These are phyloP conservation scores for Cyclotella sp. DNA, from an alignment of 108 stramenopile species.

Conservation along the genomic window DNA sequence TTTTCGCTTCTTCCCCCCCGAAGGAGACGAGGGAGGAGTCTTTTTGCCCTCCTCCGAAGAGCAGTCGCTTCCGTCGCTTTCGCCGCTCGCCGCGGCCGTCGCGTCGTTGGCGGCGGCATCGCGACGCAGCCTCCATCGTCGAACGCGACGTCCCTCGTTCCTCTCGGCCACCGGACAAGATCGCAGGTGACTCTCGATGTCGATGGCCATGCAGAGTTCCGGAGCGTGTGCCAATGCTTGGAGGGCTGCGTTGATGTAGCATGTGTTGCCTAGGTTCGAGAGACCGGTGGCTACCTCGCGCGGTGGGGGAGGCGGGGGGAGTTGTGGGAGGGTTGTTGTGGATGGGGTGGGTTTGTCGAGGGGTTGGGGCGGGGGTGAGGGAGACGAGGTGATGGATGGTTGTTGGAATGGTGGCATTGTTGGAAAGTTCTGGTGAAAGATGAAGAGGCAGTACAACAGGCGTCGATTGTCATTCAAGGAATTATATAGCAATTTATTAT, in stretches of 20 bases:
- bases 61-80: not conserved
- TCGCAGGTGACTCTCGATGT: conserved; percentile 72
- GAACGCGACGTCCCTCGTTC: conserved; percentile 6
- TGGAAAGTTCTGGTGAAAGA: not conserved
- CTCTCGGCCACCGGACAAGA: conserved; percentile 58
- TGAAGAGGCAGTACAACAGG: too few relatives aligned
- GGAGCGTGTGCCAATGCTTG: conserved; percentile 90
- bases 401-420: conserved; percentile 20
- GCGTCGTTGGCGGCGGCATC: not conserved
- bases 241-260: conserved; percentile 88
- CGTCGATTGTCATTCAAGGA: too few relatives aligned
- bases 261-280: conserved; percentile 88
- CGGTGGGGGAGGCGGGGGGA: conserved; percentile 14
- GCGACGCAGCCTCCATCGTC: not conserved
- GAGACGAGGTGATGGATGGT: conserved; percentile 2
- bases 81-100: not conserved
- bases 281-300: conserved; percentile 70
- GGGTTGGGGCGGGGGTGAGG: conserved; percentile 6
- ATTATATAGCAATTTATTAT: too few relatives aligned
- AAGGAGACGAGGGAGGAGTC: not conserved
- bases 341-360: not conserved
- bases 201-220: conserved; percentile 85
- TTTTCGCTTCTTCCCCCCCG: not conserved
- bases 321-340: not conserved
- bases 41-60: conserved; percentile 1